phyloP scores from a whole-genome alignment of 2,329 filamentous ascomycete species.

The Endocalyx cinctus region DNA sequence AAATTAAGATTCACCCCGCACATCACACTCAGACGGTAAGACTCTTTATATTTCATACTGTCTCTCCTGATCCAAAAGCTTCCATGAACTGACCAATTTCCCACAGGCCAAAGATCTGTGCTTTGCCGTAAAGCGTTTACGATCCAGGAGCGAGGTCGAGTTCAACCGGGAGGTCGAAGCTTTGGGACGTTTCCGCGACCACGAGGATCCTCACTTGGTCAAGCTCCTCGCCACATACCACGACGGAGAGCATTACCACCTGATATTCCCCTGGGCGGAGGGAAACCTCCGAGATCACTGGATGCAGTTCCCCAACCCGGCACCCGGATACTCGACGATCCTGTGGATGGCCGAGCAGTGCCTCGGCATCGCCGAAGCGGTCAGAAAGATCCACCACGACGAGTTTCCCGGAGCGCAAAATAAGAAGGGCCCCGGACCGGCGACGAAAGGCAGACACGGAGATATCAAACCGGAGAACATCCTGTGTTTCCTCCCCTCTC shows the following conservation, averaged over 20 bases:
- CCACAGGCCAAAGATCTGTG: too few species aligned
- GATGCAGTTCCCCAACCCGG: conserved; percentile 2
- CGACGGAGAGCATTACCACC: conserved; percentile 8
- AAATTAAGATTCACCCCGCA: too few species aligned
- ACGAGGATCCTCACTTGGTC: conserved; percentile 7
- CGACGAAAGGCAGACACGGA: conserved; percentile 7
- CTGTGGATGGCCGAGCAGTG: conserved; percentile 11
- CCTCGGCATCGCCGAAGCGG: conserved; percentile 8
- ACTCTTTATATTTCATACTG: too few species aligned
- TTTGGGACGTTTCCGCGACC: conserved; percentile 8
- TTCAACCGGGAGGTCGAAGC: conserved; percentile 8
- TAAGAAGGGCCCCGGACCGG: not conserved
- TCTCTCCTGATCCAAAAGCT: too few species aligned
- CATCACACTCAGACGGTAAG: too few species aligned
- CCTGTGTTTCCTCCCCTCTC: conserved; percentile 9
- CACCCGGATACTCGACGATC: not conserved
- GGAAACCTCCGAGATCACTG: conserved; percentile 12
- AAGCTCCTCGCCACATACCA: conserved; percentile 9
- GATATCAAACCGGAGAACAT: conserved; percentile 10
- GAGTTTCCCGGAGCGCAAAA: conserved; percentile 1
- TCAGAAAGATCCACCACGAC: conserved; percentile 9
- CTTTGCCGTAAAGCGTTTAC: too few species aligned
- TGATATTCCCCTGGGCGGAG: conserved; percentile 11
- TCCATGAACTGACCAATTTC: too few species aligned
- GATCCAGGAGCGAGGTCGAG: too few species aligned